Base-by-base conservation (phyloP, 768 basidiomycete genomes). In the Rossbeevera mucosa region DNA sequence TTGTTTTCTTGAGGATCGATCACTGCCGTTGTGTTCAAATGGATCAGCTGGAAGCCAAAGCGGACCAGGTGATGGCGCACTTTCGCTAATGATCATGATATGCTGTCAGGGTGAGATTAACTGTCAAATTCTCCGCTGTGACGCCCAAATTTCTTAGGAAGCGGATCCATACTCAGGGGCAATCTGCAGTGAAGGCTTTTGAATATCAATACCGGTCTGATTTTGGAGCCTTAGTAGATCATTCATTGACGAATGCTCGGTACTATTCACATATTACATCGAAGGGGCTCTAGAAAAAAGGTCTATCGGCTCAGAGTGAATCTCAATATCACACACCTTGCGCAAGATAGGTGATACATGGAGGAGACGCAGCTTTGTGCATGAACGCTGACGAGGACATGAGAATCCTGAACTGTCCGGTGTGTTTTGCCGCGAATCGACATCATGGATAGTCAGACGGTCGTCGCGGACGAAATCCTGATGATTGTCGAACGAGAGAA, bases 251-350 rank as follows among this genome's bases (percentile, higher is more conserved):
- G 45, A 50, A 53, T 24, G 46, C 9, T 26, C n/a, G n/a, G 12
- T 25, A 6, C 7, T 41, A 50, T 21, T 8, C 36, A 53, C 65
- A 40, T 57, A 93, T 90, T 50, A 88, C 79, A 56, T 91, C 90
- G 8, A 91, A 72, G 4, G 88, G 45, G 79, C 78, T 50, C 79
- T 80, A 38, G 80, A 81, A 3, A 91, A 70, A 2, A 83, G 79
- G 31, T 93, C 83, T 28, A 89, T 71, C 7, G 67, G 47, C 44
- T 47, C 50, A 50, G 48, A 63, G 61, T 51, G 64, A 11, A 57
- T 54, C 30, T 50, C 26, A 22, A 73, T 69, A 56, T 80, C 76
- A 14, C 76, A 76, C 28, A 83, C 64, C 80, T 82, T 46, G 40
- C 16, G 29, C 18, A 28, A 28, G 33, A 44, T 7, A 28, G 31